Base-by-base conservation (phyloP, 2,329 filamentous ascomycete genomes). In the Sarocladium strictum region DNA sequence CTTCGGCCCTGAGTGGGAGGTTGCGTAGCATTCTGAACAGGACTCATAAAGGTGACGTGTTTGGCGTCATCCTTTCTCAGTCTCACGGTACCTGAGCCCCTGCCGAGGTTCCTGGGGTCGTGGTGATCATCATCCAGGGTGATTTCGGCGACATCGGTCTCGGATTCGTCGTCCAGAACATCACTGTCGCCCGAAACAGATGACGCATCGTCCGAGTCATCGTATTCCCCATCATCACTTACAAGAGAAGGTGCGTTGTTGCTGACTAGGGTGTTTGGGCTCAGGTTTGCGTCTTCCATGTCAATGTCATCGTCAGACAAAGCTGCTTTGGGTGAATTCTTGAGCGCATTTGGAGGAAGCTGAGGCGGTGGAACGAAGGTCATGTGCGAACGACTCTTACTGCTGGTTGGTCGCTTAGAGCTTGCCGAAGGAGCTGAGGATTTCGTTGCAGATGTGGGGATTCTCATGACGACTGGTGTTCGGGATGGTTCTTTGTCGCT, bases 211-310 rank as follows among this genome's bases (percentile, higher is more conserved):
- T 87, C 83, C 1, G 85, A 89, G 54, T 86, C 85, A 60, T 88
- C 87, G 63, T 87, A 89, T 65, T 90, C 87, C 61, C 87, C 86
- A 64, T 90, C 87, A 68, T 92, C 88, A 69, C 87, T 90, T 64
- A 91, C 87, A 50, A 92, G 77, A 62, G 86, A 90, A 21, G 88
- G 88, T 9, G 88, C 87, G 60, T 89, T 88, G 68, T 90, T 90
- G 67, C 86, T 87, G 52, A 85, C 77, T 43, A 85, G 71, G 0
- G 85, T 87, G 62, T 84, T 83, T 4, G 87, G 87, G 62, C 85
- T 89, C 55, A 89, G 69, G 54, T 88, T 83, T 47, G 76, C 75
- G 54, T 84, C 81, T 29, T 70, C 68, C 64, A 83, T 75, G 55
- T 83, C 78, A 45, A 76, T 71, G 54, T 77, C 77, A 58, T 78